phyloP scores from a whole-genome alignment of 177 flowering plant species.

The Vitis hybrid region DNA sequence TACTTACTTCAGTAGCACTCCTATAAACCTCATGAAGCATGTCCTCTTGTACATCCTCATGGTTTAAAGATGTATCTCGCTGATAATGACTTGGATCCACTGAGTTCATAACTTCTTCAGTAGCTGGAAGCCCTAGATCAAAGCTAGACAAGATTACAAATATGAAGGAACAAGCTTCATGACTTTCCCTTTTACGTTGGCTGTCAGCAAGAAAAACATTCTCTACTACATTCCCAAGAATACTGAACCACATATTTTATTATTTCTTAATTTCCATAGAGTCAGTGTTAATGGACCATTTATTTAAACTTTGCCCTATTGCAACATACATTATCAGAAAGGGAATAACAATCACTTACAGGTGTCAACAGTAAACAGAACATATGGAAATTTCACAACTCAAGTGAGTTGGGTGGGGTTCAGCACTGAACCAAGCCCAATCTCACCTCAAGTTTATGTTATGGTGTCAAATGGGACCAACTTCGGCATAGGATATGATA shows the following conservation, averaged over 20 bases:
- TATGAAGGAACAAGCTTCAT: not conserved
- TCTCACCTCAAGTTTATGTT: not conserved
- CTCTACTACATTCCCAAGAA: not conserved
- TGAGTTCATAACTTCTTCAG: slow-evolving; percentile 27
- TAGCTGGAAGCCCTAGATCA: slow-evolving; percentile 14
- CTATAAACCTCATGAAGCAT: slow-evolving; percentile 49
- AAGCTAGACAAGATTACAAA: slow-evolving; percentile 6
- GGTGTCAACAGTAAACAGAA: too few species aligned
- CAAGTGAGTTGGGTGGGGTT: too few species aligned
- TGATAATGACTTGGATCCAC: slow-evolving; percentile 26
- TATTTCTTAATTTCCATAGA: not conserved
- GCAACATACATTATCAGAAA: too few species aligned
- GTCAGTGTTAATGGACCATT: too few species aligned
- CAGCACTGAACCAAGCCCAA: too few species aligned
- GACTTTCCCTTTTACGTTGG: not conserved
- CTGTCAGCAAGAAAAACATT: not conserved
- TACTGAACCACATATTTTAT: not conserved
- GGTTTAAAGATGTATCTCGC: slow-evolving; percentile 21
- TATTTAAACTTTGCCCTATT: too few species aligned
- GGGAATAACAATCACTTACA: not conserved
- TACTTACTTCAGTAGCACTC: slow-evolving; percentile 52
- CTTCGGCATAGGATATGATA: too few species aligned
- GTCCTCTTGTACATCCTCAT: slow-evolving; percentile 41
- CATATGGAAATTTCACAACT: too few species aligned
- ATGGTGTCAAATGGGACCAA: too few species aligned